These are phyloP conservation scores for Recurvomyces mirabilis DNA, from an alignment of 495 filamentous ascomycete species.

Conservation along the genomic window DNA sequence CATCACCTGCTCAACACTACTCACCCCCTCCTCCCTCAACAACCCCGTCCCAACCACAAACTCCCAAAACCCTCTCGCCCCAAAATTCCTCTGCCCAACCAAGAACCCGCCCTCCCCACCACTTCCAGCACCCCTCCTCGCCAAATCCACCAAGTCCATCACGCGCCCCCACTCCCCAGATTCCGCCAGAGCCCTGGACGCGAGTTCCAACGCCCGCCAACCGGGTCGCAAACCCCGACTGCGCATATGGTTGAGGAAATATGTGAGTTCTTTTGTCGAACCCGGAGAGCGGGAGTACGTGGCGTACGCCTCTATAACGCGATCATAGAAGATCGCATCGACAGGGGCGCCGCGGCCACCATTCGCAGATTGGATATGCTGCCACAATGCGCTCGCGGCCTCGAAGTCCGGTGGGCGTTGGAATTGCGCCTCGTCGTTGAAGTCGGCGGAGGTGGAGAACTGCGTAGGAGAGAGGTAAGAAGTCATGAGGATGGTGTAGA, in stretches of 20 bases:
- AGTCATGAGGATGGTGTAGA: slow-evolving; percentile 62
- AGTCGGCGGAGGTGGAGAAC: too few relatives aligned
- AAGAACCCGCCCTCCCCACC: not conserved
- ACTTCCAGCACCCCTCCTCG: not conserved
- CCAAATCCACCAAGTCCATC: slow-evolving; percentile 7
- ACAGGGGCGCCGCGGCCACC: slow-evolving; percentile 23
- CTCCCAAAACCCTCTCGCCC: slow-evolving; percentile 13
- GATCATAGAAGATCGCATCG: slow-evolving; percentile 58
- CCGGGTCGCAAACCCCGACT: slow-evolving; percentile 31
- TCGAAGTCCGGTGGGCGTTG: slow-evolving; percentile 47
- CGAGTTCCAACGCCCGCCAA: slow-evolving; percentile 36
- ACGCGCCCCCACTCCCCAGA: slow-evolving; percentile 32
- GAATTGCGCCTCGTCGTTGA: too few relatives aligned
- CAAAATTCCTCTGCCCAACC: slow-evolving; percentile 1
- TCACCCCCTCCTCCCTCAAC: slow-evolving; percentile 12
- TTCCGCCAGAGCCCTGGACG: slow-evolving; percentile 38
- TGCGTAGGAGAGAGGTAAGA: too few relatives aligned
- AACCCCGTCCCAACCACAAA: slow-evolving; percentile 12
- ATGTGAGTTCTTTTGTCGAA: slow-evolving; percentile 40
- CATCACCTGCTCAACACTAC: slow-evolving; percentile 6
- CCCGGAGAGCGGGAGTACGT: slow-evolving; percentile 31
- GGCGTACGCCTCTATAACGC: slow-evolving; percentile 53
- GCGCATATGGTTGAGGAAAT: slow-evolving; percentile 37
- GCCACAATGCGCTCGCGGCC: slow-evolving; percentile 45
- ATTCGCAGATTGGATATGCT: slow-evolving; percentile 31